These are phyloP conservation scores for Blastomyces percursus DNA, from an alignment of 2,329 filamentous ascomycete genomes.

Conservation along the genomic window DNA sequence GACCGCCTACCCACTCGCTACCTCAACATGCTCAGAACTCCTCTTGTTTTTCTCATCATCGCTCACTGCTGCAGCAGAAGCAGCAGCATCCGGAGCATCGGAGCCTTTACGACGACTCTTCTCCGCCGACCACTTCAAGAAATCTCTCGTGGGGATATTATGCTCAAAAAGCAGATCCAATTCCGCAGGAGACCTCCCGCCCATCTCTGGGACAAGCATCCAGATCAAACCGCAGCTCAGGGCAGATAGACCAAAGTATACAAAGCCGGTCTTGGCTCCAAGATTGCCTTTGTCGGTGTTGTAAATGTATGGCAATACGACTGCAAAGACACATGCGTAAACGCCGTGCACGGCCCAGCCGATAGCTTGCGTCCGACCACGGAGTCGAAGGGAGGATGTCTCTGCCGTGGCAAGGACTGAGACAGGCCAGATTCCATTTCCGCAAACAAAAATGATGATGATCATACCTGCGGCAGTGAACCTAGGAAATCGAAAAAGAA, in stretches of 20 bases:
- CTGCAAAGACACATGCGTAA: conserved; percentile 34
- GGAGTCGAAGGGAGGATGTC: conserved; percentile 27
- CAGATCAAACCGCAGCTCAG: conserved; percentile 30
- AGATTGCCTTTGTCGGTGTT: conserved; percentile 37
- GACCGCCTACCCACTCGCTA: neutral
- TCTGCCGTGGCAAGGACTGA: conserved; percentile 29
- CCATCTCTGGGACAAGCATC: conserved; percentile 44
- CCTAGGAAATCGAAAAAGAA: conserved; percentile 18
- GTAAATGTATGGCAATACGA: conserved; percentile 44
- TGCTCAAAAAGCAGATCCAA: conserved; percentile 36
- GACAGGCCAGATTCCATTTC: conserved; percentile 27
- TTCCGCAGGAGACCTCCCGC: conserved; percentile 37
- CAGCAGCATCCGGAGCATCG: conserved; percentile 18
- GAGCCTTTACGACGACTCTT: conserved; percentile 7
- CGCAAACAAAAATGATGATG: conserved; percentile 33
- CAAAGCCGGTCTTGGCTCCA: conserved; percentile 33
- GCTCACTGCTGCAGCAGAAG: neutral
- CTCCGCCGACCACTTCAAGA: conserved; percentile 17
- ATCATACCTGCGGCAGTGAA: conserved; percentile 36
- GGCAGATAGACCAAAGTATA: conserved; percentile 29
- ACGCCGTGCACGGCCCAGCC: conserved; percentile 35
- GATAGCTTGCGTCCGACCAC: conserved; percentile 30
- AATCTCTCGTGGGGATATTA: conserved; percentile 17
- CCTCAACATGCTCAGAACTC: neutral
- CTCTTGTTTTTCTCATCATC: neutral